Evolutionary conservation across 306 rosid species (phyloP), one percentile per base, ranked within the genome.

Genomic region (Mimosa pudica): DNA sequence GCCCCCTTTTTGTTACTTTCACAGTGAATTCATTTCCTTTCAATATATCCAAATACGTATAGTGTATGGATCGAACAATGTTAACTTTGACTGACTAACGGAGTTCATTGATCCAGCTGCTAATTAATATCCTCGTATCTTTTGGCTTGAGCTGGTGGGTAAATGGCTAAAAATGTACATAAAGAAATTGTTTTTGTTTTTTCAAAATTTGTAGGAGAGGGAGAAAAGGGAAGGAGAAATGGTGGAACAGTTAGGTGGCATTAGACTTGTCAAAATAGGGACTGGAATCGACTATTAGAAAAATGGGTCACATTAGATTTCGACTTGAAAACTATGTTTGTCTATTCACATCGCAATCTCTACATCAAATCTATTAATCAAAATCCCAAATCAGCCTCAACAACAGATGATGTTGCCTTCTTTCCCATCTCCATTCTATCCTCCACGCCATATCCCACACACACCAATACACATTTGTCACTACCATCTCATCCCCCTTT

Each of bases 241-340:
- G 68, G 63, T 57, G 10, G 41, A 7, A 18, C 38, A 41, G 83
- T 75, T 79, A 75, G 86, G 83, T 83, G 35, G 81, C 78, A 79
- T 51, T 75, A 65, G 86, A 79, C 80, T 79, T 74, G 83, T 83
- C 86, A 83, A 83, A 83, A 83, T 20, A 76, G 74, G 47, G 77
- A 83, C 78, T 35, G 77, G 62, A 46, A 82, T 82, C 76, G 41
- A 73, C 62, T 78, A 48, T 68, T 78, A 11, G 42, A 67, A 79
- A 57, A 58, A 44, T 67, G 51, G 45, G 80, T 78, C 82, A 64
- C 70, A 49, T 73, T 67, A 61, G 74, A 73, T 80, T 48, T 72
- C 42, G 51, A 78, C 47, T 57, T 67, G 80, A 83, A 83, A 67
- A 66, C 38, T 30, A 68, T 78, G 80, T 60, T 60, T 83, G 75